Percentiles rank a stretch among this genome's conserved stretches.
Evolutionary conservation across 225 moss, liverwort and hornwort species (phyloP).

Genomic region (Thuidium tamariscinum): DNA sequence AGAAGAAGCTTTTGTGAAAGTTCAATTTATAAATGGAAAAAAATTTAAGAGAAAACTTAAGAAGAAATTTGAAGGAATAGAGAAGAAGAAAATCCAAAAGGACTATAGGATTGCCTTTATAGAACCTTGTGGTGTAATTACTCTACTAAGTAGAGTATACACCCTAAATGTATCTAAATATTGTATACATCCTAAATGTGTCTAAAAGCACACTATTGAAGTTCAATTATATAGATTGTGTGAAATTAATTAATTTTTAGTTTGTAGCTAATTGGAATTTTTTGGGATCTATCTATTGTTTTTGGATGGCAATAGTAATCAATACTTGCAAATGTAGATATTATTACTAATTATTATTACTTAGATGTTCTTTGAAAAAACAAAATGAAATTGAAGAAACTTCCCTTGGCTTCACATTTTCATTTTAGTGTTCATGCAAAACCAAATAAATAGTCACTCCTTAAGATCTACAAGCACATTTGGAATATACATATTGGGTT

Average conservation of each 20-base stretch:
- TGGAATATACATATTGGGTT: too few relatives aligned
- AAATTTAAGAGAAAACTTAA: not conserved
- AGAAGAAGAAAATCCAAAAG: rapidly evolving
- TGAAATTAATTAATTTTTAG: not conserved
- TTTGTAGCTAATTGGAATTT: not conserved
- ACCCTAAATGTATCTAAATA: too few relatives aligned
- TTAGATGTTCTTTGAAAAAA: too few relatives aligned
- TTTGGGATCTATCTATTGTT: rapidly evolving
- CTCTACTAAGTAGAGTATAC: not conserved
- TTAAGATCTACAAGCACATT: too few relatives aligned
- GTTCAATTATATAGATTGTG: not conserved
- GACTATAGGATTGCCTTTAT: rapidly evolving
- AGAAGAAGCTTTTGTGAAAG: not conserved
- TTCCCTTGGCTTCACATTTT: too few relatives aligned
- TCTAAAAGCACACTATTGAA: rapidly evolving
- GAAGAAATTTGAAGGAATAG: not conserved
- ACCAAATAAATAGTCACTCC: too few relatives aligned
- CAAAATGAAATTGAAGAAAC: too few relatives aligned
- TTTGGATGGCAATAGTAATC: rapidly evolving
- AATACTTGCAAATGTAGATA: not conserved
- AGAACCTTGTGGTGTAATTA: not conserved
- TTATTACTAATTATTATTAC: too few relatives aligned
- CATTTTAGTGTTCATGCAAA: too few relatives aligned
- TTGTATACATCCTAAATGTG: not conserved
- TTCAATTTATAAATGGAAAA: not conserved